Evolutionary conservation across 192 early-diverging fungal species (phyloP), one percentile per base, ranked within the genome.

Genomic region (Geranomyces variabilis): DNA sequence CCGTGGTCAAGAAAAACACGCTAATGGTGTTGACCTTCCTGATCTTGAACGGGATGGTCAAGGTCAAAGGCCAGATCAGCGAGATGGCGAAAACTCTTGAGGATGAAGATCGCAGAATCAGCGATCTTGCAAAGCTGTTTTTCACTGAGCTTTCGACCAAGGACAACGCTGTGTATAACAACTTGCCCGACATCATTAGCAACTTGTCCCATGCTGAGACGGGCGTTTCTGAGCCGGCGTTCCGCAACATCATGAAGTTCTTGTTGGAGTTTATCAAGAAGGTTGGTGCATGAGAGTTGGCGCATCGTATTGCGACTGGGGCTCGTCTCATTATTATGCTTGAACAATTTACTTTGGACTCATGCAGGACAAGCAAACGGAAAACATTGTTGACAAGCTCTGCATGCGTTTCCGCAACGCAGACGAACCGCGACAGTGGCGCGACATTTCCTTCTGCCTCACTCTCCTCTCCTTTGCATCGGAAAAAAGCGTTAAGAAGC

Each of bases 121-220:
- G 91, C 36, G 95, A 97, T 70, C 84, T 99, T 71, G 90, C 95
- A 0, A 93, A 91, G 34, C 82, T 96, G 64, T 99, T 99, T 85
- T 99, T 99, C 76, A 90, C 92, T 17, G 98, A 99, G 75, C 78
- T 99, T 69, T 84, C 93, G 0, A 89, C 90, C 29, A 99, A 99
- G 77, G 98, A 98, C 77, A 98, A 98, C 74, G 94, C 96, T 12
- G 90, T 99, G 22, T 99, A 99, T 84, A 99, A 99, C 80, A 99
- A 99, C 77, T 81, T 99, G 74, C 94, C 96, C 0, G 97, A 99
- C 80, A 98, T 98, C 45, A 96, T 98, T 74, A 92, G 90, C 71
- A 97, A 94, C 68, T 80, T 99, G 66, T 93, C 92, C 17, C 79
- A 81, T 31, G 48, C 63, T 0, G 80, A 75, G n/a, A 76, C 77